Evolutionary conservation across 2,329 filamentous ascomycete species (phyloP), one percentile per base, ranked within the genome.

Genomic region (Mycosphaerelloides madeirae): DNA sequence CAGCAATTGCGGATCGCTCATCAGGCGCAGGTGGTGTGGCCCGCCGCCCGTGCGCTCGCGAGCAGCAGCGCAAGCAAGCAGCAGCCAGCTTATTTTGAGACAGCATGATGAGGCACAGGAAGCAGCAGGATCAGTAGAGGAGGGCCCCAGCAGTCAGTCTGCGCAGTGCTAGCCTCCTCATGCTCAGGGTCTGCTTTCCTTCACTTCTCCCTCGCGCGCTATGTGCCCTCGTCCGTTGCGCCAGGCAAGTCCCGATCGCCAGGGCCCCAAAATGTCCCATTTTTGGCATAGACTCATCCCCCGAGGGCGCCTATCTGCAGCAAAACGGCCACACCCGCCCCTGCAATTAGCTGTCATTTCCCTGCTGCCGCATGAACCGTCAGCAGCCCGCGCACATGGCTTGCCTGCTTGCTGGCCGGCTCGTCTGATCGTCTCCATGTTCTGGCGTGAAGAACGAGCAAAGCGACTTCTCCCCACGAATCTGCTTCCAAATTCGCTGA

Each of bases 1-100:
- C 31, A 12, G 6, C 15, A 5, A 12, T n/a, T 16, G 31, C 13
- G 31, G 31, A 32, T 14, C 15, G 8, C 16, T 35, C 19, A 35
- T 14, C 33, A 18, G 14, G 19, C 19, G 33, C 33, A 18, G 33
- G 15, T 14, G 31, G 13, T 6, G 22, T 32, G 31, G 16, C 33
- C 33, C 19, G 33, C 14, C 33, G 15, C 16, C 15, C 14, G 33
- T 12, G n/a, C n/a, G 19, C 16, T n/a, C 15, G 33, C 33, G 6
- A 14, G 16, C 11, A 18, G 13, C 31, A 8, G n/a, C n/a, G 31
- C 31, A 12, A 12, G 31, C 16, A 12, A 12, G 33, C 33, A 11
- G 41, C 44, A 48, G 52, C 51, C n/a, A 52, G 52, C 51, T 56
- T 59, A 59, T 57, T 59, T 57, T 56, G 44, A 54, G 56, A 52